Conservation (phyloP, 768 basidiomycete species). For the Pilatotrama ljubarskyi region DNA sequence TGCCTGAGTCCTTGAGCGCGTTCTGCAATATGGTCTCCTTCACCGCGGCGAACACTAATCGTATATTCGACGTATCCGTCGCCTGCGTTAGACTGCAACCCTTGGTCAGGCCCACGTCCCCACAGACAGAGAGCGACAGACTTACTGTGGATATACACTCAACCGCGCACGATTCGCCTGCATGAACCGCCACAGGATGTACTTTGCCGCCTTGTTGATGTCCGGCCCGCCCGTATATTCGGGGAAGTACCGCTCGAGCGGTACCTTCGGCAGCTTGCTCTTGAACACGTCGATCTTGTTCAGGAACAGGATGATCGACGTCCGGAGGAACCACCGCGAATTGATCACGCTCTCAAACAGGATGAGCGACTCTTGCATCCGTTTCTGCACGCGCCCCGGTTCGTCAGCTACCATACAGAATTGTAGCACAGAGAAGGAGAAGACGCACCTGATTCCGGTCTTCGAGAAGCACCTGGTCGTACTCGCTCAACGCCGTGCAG, state of each 20-base stretch:
- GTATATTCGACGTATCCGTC: slow-evolving; percentile 83
- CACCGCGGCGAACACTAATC: slow-evolving; percentile 81
- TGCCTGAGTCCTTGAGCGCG: slow-evolving; percentile 82
- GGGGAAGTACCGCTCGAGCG: slow-evolving; percentile 77
- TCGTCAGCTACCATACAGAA: slow-evolving; percentile 10
- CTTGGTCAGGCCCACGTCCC: slow-evolving; percentile 1
- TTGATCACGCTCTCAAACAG: slow-evolving; percentile 81
- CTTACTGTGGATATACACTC: slow-evolving; percentile 90
- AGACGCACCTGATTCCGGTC: slow-evolving; percentile 60
- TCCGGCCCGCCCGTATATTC: slow-evolving; percentile 89
- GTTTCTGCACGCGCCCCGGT: slow-evolving; percentile 49
- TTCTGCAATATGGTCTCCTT: slow-evolving; percentile 95
- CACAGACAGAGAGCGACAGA: slow-evolving; percentile 14
- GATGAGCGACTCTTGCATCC: slow-evolving; percentile 72
- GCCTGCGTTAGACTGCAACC: slow-evolving; percentile 75
- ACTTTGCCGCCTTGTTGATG: slow-evolving; percentile 93
- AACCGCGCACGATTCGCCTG: slow-evolving; percentile 83
- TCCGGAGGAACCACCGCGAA: slow-evolving; percentile 73
- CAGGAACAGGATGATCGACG: slow-evolving; percentile 65
- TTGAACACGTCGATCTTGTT: slow-evolving; percentile 82
- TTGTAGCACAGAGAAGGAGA: background rate
- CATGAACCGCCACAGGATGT: slow-evolving; percentile 94
- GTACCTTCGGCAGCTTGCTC: slow-evolving; percentile 65
- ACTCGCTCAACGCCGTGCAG: slow-evolving; percentile 73
- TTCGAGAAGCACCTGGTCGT: slow-evolving; percentile 71